phyloP scores from a whole-genome alignment of 176 grass and related monocot genomes.

The Oryza australiensis region DNA sequence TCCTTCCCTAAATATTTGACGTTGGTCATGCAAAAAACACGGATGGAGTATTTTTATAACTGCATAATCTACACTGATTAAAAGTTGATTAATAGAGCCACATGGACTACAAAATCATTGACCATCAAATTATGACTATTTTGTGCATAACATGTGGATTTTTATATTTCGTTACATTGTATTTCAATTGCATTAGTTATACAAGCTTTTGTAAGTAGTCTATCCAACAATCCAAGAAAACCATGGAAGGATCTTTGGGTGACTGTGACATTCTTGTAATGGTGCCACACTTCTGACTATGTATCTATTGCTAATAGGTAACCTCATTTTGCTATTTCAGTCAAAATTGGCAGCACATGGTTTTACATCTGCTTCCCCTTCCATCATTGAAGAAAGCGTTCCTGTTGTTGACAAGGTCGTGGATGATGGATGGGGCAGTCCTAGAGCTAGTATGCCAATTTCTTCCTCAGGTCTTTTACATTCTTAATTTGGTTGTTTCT shows the following conservation, averaged over 20 bases:
- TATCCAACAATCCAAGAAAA: neutral
- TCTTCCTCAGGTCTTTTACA: slow-evolving; percentile 41
- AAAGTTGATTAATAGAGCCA: neutral
- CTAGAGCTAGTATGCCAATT: slow-evolving; percentile 35
- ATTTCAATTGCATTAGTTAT: neutral
- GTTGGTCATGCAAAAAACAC: too few relatives aligned
- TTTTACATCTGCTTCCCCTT: slow-evolving; percentile 33
- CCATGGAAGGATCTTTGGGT: neutral
- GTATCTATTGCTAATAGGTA: slow-evolving; percentile 26
- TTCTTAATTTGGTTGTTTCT: neutral
- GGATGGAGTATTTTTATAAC: too few relatives aligned
- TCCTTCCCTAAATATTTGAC: too few relatives aligned
- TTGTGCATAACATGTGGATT: slow-evolving; percentile 2
- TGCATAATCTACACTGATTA: neutral
- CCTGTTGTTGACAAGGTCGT: slow-evolving; percentile 92
- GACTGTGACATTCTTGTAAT: neutral
- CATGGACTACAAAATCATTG: neutral
- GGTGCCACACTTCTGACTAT: neutral
- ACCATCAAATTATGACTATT: slow-evolving; percentile 12
- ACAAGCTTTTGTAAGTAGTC: neutral
- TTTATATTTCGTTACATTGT: neutral
- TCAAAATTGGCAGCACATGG: slow-evolving; percentile 51
- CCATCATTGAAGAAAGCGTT: slow-evolving; percentile 60
- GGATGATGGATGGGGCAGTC: slow-evolving; percentile 72
- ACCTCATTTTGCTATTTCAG: slow-evolving; percentile 43